Evolutionary conservation across 1,139 yeast species (phyloP), one percentile per base, ranked within the genome.

Genomic region (Zygosaccharomyces sapae): DNA sequence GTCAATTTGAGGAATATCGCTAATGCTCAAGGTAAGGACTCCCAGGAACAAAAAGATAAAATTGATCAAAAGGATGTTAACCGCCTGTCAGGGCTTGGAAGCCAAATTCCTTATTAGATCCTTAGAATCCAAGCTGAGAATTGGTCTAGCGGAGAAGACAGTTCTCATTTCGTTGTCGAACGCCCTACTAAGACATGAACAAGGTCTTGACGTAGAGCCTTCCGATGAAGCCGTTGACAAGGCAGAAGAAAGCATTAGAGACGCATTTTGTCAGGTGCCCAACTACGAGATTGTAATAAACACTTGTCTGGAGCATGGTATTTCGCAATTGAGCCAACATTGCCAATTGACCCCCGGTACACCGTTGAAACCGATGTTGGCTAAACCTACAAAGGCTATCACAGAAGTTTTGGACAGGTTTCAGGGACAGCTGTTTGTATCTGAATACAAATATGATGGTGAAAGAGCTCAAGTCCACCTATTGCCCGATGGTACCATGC

Each of bases 361-460:
- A 12, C 98, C 98, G 0, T 73, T 92, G 58, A 90, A 90, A 62
- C 98, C 99, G 0, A 92, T 92, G 98, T 77, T 92, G 61, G 99
- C 99, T 3, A 92, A 90, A 63, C 98, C 99, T 1, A 90, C 98
- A 0, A 92, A 92, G 61, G 80, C 96, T 2, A 83, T 94, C 39
- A 77, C 86, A 27, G 99, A 94, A 62, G 86, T 94, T 0, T 73
- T 92, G 50, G 96, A 92, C 63, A 74, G 95, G 47, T 89, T 92
- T 65, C 86, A 85, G 55, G 90, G 84, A 31, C 85, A 83, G 56
- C 79, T 79, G 50, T 92, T 92, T 62, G 89, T 97, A 0, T 90
- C 97, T 65, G 98, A 92, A 64, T 92, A 90, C 70, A 92, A 92
- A 63, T 92, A 92, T 61, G 98, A 92, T 65, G 99, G 99, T 41